Conservation (phyloP, 2,329 filamentous ascomycete genomes). For the Calonectria ilicicola region DNA sequence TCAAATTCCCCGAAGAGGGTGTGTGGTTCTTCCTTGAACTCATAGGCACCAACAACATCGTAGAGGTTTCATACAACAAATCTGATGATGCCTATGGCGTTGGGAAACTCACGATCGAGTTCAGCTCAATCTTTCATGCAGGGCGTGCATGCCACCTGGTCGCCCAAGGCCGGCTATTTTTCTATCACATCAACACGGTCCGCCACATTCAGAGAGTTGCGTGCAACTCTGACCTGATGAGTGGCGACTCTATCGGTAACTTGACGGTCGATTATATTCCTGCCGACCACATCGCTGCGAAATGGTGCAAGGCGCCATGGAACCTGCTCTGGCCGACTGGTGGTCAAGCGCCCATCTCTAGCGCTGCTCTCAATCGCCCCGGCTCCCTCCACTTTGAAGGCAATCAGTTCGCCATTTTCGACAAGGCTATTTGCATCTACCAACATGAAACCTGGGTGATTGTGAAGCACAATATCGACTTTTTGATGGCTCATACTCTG, state of each 20-base stretch:
- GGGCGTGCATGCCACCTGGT: neutral
- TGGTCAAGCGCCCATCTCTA: neutral
- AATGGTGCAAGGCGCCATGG: slow-evolving; percentile 3
- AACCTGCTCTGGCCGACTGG: neutral
- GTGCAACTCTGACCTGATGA: slow-evolving; percentile 3
- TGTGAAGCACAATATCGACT: neutral
- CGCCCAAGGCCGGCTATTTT: neutral
- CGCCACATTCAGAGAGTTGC: neutral
- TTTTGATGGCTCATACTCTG: neutral
- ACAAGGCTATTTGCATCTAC: neutral
- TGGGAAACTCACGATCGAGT: slow-evolving; percentile 32
- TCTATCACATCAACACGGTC: neutral
- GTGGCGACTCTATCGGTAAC: neutral
- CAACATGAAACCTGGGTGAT: neutral
- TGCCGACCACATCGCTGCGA: slow-evolving; percentile 5
- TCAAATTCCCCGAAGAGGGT: slow-evolving; percentile 27
- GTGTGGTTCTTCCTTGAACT: slow-evolving; percentile 38
- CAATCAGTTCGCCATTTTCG: neutral
- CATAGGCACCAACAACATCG: slow-evolving; percentile 26
- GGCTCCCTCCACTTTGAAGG: neutral
- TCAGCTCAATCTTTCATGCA: slow-evolving; percentile 30
- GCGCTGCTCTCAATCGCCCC: neutral
- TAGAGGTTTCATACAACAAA: neutral
- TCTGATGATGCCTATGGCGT: neutral
- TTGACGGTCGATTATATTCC: neutral